Base-by-base conservation (phyloP, 768 basidiomycete genomes). In the Suillus weaverae region DNA sequence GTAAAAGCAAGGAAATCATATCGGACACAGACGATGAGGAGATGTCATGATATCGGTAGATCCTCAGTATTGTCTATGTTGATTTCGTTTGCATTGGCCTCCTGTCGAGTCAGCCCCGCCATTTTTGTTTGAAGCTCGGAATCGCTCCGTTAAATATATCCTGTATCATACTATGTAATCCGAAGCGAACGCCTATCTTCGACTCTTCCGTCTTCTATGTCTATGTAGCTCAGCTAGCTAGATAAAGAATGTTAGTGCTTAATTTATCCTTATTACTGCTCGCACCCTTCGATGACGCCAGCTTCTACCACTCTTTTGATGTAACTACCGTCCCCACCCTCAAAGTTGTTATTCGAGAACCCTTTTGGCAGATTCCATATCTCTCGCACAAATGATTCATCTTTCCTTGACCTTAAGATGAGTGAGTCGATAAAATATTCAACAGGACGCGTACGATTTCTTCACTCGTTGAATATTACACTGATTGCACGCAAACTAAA, bases 1-100 rank as follows among this genome's bases (percentile, higher is more conserved):
- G 94, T 73, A 96, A 82, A 46, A 46, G 44, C 44, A 46, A 22
- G 44, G 44, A 46, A 26, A 48, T 46, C 5, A n/a, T 46, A n/a
- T 46, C 44, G 44, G 44, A 46, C 46, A 48, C 46, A 1, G 46
- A 95, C 73, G 94, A 92, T 35, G 91, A 91, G 57, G 73, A 74
- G 61, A 89, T 89, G 88, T 80, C 84, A 73, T 89, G 79, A 81
- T 53, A 62, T 63, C 5, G 44, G 48, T 13, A 30, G 22, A 48
- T 65, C 70, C 60, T 18, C 30, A 6, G 22, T 33, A n/a, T 60
- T 26, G 11, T 60, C 59, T 43, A 66, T 55, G 39, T 70, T 65
- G 67, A 62, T 73, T 60, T 72, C 64, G 5, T 54, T 7, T 54
- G 20, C 7, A 8, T 32, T 51, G 26, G 30, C 30, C 16, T 32